phyloP scores from a whole-genome alignment of 352 stramenopile species.

The Pythium vanterpoolii region DNA sequence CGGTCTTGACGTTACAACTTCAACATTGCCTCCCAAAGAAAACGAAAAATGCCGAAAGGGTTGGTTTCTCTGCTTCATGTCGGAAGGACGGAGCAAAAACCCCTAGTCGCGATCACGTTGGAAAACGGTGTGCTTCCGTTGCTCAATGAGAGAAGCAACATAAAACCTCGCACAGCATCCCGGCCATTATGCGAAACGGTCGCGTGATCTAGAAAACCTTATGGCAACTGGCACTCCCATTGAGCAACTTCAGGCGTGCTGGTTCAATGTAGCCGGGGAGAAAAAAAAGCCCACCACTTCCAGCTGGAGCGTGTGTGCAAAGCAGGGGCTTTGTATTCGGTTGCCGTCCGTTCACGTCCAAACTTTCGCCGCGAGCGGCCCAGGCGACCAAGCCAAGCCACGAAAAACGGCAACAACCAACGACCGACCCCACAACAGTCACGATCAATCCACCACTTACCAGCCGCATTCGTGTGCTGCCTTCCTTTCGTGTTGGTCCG shows the following conservation, averaged over 20 bases:
- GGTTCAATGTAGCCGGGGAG: conserved; percentile 18
- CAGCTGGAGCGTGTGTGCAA: conserved; percentile 19
- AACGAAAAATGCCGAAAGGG: conserved; percentile 10
- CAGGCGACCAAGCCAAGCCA: too few species aligned
- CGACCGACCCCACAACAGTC: background rate
- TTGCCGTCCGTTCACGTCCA: too few species aligned
- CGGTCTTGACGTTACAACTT: background rate
- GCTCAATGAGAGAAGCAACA: conserved; percentile 4
- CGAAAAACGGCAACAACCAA: conserved; percentile 14
- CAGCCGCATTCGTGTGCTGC: conserved; percentile 1
- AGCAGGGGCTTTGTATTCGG: background rate
- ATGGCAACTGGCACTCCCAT: conserved; percentile 6
- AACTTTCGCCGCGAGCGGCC: background rate
- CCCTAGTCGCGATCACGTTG: conserved; percentile 24
- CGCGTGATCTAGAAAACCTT: conserved; percentile 10
- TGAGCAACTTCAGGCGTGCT: conserved; percentile 2
- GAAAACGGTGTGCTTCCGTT: conserved; percentile 11
- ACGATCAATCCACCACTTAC: background rate
- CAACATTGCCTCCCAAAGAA: conserved; percentile 8
- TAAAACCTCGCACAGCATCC: background rate
- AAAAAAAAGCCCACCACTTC: conserved; percentile 6
- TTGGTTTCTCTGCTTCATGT: conserved; percentile 14
- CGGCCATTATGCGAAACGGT: background rate
- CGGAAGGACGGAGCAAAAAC: conserved; percentile 9
- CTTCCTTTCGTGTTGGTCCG: background rate